Percentiles rank a stretch among this genome's conserved stretches.
These are phyloP conservation scores for Fusarium redolens DNA, from an alignment of 2,329 filamentous ascomycete species.

Conservation along the genomic window DNA sequence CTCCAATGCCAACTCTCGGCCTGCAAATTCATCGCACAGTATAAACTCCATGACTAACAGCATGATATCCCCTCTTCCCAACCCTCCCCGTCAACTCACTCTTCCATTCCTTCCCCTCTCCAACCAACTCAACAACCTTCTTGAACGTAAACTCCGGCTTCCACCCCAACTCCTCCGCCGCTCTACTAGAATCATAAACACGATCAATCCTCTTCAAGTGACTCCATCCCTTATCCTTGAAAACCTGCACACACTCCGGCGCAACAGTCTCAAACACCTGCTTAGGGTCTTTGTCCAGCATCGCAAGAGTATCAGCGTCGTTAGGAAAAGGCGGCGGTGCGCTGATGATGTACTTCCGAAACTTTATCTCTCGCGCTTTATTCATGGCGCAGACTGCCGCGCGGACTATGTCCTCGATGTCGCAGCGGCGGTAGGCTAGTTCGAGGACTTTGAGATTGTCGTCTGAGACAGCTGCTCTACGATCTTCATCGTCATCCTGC, in stretches of 20 bases:
- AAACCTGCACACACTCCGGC: slow-evolving; percentile 47
- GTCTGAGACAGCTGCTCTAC: slow-evolving; percentile 50
- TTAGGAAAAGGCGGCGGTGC: slow-evolving; percentile 55
- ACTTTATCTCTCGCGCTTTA: slow-evolving; percentile 48
- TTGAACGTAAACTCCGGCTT: slow-evolving; percentile 55
- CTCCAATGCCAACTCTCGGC: too few relatives aligned
- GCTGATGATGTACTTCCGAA: slow-evolving; percentile 57
- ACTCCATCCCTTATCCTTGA: slow-evolving; percentile 50
- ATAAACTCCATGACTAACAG: slow-evolving; percentile 56
- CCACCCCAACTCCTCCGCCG: slow-evolving; percentile 57
- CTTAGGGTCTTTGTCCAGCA: slow-evolving; percentile 49
- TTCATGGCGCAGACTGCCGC: slow-evolving; percentile 55
- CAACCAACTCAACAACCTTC: slow-evolving; percentile 49
- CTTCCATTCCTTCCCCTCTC: slow-evolving; percentile 50
- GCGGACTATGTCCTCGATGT: slow-evolving; percentile 57
- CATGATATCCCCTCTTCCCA: slow-evolving; percentile 59
- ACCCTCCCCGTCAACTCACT: slow-evolving; percentile 55
- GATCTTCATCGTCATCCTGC: slow-evolving; percentile 57
- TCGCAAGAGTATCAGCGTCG: slow-evolving; percentile 46
- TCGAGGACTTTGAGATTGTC: slow-evolving; percentile 63
- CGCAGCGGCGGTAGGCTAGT: slow-evolving; percentile 57
- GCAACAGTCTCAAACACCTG: slow-evolving; percentile 45
- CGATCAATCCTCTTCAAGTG: slow-evolving; percentile 55
- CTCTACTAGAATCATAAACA: slow-evolving; percentile 58
- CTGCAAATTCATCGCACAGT: slow-evolving; percentile 47